Evolutionary conservation across 2,329 filamentous ascomycete genomes (phyloP), one percentile per base, ranked within the genome.

Genomic region (Alternaria hordeiaustralica): DNA sequence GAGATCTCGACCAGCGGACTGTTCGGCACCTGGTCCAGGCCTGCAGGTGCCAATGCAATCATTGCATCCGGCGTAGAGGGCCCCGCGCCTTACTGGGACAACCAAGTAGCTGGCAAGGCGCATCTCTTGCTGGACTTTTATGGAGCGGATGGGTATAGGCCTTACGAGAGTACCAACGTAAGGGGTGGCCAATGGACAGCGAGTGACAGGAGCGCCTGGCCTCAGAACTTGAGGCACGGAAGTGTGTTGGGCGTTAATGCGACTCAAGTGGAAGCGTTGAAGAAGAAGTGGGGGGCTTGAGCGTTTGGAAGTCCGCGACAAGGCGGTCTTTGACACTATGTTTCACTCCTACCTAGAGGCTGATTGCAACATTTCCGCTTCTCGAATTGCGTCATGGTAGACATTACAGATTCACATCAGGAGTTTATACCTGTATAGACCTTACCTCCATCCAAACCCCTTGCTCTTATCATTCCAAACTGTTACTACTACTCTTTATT

Each of bases 21-120:
- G 0, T 85, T 87, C 58, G 85, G 86, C 1, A 82, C 78, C 1
- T 87, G 85, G 85, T 84, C 82, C 1, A 78, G 85, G 0, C 82
- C 83, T 0, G 85, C 83, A 2, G 84, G 84, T 3, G 68, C 71
- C 9, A 67, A 60, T 4, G 82, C 83, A 0, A 79, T 80, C 9
- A 85, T 87, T 18, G 61, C 72, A 43, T 67, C 64, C 13, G 67
- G 71, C 1, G 55, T 51, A 7, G 77, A 78, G 56, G 77, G 76
- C 0, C 77, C 77, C 0, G 77, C 76, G 8, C 71, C 69, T 20
- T 79, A 74, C 53, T 77, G 72, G 75, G 77, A 79, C 46, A 79
- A 79, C 33, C 65, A 70, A 51, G 71, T 75, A 4, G 61, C 62
- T 3, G 75, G 74, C 4, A 78, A 77, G 53, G 75, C 74, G n/a